Base-by-base conservation (phyloP, 768 basidiomycete species). In the Pleurotus djamor region DNA sequence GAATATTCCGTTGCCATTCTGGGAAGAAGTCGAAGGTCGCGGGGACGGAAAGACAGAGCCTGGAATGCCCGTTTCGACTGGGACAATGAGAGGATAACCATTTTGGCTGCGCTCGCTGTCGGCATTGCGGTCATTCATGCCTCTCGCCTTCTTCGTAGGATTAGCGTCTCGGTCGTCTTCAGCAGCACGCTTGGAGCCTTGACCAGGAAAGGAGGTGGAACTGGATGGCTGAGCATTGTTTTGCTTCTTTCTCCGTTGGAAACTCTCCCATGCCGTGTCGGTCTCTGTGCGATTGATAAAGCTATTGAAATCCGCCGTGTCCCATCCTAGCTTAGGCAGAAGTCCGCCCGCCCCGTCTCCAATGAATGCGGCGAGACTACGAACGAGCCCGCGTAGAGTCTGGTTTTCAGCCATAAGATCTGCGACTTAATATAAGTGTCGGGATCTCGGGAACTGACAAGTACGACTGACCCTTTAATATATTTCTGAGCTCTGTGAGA, bases 401-500 rank as follows among this genome's bases (percentile, higher is more conserved):
- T 92, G 84, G 67, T 97, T 97, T 76, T 97, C 95, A 33, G 84
- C 76, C 88, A 97, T 91, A 61, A 97, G 77, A 72, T 94, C 94
- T 88, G 67, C 34, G 34, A 28, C 21, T 3, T 28, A 1, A 28
- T 1, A 1, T 28, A 28, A 28, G 21, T 3, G 21, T 28, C 21
- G 21, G n/a, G n/a, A n/a, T n/a, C n/a, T n/a, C n/a, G n/a, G n/a
- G n/a, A n/a, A n/a, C n/a, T n/a, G n/a, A n/a, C n/a, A n/a, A n/a
- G n/a, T n/a, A n/a, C n/a, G n/a, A 28, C 75, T 12, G 47, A 86
- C 91, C 91, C 76, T 85, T 91, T 47, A 95, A 74, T 51, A 96
- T 87, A 63, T 89, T 87, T 60, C 89, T 81, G 81, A 95, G 83
- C 71, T 95, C 90, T 33, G 83, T 84, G 57, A 93, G 76, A 5